These are phyloP conservation scores for Fonsecaea multimorphosa DNA, from an alignment of 2,329 filamentous ascomycete species.

Conservation along the genomic window DNA sequence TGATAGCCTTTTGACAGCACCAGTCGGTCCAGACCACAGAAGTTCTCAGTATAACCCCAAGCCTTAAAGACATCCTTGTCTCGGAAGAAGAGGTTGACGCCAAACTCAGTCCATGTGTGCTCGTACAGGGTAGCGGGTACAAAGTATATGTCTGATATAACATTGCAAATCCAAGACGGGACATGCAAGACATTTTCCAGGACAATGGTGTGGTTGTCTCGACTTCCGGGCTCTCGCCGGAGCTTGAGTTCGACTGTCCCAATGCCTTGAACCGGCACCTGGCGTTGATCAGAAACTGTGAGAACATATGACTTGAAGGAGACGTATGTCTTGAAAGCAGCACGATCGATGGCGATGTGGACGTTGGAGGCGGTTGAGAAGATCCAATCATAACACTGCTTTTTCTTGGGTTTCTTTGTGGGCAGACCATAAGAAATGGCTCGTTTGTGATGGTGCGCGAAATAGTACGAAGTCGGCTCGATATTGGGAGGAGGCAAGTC, in stretches of 20 bases:
- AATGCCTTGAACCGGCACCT: constrained; percentile 42
- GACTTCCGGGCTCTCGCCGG: constrained; percentile 34
- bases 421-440: constrained; percentile 18
- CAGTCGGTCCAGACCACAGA: constrained; percentile 39
- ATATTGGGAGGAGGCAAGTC: constrained; percentile 30
- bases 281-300: constrained; percentile 37
- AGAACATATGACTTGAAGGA: constrained; percentile 40
- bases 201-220: constrained; percentile 39
- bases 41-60: constrained; percentile 40
- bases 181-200: constrained; percentile 47
- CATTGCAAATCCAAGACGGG: constrained; percentile 46
- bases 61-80: constrained; percentile 30
- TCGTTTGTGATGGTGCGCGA: constrained; percentile 14
- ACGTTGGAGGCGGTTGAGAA: constrained; percentile 41
- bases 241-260: constrained; percentile 45
- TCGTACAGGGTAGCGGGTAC: constrained; percentile 30
- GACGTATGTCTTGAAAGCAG: constrained; percentile 44
- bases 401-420: constrained; percentile 32
- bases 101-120: constrained; percentile 38
- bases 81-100: constrained; percentile 36
- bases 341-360: constrained; percentile 45
- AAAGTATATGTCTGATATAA: constrained; percentile 39
- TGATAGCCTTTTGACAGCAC: constrained; percentile 33
- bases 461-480: constrained; percentile 32
- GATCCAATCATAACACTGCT: constrained; percentile 41